Base-by-base conservation (phyloP, 805 yeast genomes). In the Lachancea mirantina region DNA sequence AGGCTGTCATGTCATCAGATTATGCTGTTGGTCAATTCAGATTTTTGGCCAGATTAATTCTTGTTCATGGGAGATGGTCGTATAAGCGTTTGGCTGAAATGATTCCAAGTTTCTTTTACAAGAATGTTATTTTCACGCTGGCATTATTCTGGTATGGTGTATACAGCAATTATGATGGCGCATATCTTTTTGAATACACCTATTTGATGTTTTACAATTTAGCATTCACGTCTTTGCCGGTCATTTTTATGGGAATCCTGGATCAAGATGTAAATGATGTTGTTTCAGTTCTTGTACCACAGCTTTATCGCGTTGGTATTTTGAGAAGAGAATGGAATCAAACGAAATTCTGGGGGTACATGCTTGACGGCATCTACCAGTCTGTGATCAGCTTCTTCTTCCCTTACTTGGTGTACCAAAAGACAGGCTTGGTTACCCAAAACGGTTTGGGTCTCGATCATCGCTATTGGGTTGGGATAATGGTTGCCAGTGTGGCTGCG, bases 1-100 rank as follows among this genome's bases (percentile, higher is more conserved):
- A 82, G 58, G 92, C 92, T 13, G 92, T 74, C 4, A 83, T 83
- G 94, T 78, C 87, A 16, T 78, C 89, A 1, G 94, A 83, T 62
- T 83, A 80, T 58, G 94, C 89, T 14, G 61, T 83, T 49, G 92
- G 89, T 15, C 94, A 83, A 54, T 83, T 83, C 57, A 70, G 92
- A 49, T 83, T 68, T 48, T 57, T 83, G 40, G 66, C 79, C 0
- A 70, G 83, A 45, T 62, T 83, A 40, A 59, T 83, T 7, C 57
- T 83, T 30, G 83, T 78, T 18, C 94, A 83, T 57, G 94, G 94
- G 19, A 68, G 92, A 58, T 83, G 94, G 94, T 78, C 87, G 1
- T 83, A 83, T 53, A 81, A 78, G 55, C 67, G 94, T 56, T 65
- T 83, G 28, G 71, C 84, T 21, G 94, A 83, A 59, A 81, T 82